Evolutionary conservation across 2,329 filamentous ascomycete genomes (phyloP).

Genomic region (Geosmithia putterillii): DNA sequence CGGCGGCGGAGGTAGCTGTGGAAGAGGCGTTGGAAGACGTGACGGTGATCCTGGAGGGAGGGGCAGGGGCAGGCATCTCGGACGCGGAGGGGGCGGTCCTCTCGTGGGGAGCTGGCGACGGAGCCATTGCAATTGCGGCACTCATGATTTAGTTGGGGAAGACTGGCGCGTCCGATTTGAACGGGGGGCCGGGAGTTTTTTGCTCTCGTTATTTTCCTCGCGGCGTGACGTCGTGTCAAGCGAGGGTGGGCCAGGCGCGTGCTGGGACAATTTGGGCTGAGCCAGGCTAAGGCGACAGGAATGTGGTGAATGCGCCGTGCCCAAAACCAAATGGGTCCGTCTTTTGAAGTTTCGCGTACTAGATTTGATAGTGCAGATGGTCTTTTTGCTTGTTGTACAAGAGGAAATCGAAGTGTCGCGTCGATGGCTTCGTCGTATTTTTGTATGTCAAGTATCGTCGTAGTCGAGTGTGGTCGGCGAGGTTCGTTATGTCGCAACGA

Average conservation of each 20-base stretch:
- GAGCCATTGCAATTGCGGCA: slow-evolving; percentile 56
- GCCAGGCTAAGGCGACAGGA: neutral
- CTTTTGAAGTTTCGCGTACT: neutral
- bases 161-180: neutral
- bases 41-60: slow-evolving; percentile 14
- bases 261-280: slow-evolving; percentile 1
- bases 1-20: slow-evolving; percentile 15
- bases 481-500: neutral
- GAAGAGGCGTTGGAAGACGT: slow-evolving; percentile 9
- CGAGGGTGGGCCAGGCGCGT: slow-evolving; percentile 1
- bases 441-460: neutral
- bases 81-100: slow-evolving; percentile 46
- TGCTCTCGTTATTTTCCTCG: neutral
- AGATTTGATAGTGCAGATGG: too few species aligned
- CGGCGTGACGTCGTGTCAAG: neutral
- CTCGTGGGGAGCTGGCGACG: slow-evolving; percentile 55
- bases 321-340: neutral
- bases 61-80: slow-evolving; percentile 28
- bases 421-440: neutral
- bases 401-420: neutral
- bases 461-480: neutral
- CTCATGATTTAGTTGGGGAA: slow-evolving; percentile 38
- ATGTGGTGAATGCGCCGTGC: neutral
- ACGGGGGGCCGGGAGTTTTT: neutral
- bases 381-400: too few species aligned